Evolutionary conservation across 371 early-diverging fungal genomes (phyloP).

Genomic region (Mycotypha africana): DNA sequence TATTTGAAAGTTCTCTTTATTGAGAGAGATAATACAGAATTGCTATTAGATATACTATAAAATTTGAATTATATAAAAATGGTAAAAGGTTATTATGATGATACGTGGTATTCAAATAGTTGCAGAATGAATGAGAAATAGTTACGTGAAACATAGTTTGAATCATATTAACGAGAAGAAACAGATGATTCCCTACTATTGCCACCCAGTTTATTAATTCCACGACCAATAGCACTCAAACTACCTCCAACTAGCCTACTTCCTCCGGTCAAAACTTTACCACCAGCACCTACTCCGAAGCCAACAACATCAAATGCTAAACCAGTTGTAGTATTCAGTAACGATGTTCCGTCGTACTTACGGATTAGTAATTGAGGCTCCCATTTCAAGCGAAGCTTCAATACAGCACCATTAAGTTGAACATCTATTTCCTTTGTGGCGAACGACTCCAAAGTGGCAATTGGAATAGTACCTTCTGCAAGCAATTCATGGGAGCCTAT

Average conservation of each 20-base stretch:
- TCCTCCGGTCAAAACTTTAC: constrained; percentile 17
- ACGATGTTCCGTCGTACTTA: constrained; percentile 16
- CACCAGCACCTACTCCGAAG: too few relatives aligned
- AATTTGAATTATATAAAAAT: too few relatives aligned
- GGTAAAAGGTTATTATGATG: too few relatives aligned
- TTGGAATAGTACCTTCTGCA: constrained; percentile 23
- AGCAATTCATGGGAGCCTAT: constrained; percentile 49
- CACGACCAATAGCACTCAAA: constrained; percentile 24
- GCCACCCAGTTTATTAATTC: constrained; percentile 13
- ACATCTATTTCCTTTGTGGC: constrained; percentile 12
- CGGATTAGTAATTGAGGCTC: constrained; percentile 25
- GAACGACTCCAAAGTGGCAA: constrained; percentile 19
- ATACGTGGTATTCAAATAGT: too few relatives aligned
- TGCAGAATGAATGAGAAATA: too few relatives aligned
- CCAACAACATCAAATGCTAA: constrained; percentile 7
- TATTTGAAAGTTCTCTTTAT: too few relatives aligned
- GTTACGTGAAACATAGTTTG: too few relatives aligned
- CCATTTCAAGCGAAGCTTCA: constrained; percentile 22
- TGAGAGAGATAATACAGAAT: too few relatives aligned
- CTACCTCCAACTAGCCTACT: constrained; percentile 20
- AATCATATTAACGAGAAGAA: too few relatives aligned
- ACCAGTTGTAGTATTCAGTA: constrained; percentile 16
- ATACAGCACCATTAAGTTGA: constrained; percentile 8
- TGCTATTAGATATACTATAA: too few relatives aligned
- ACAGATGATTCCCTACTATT: constrained; percentile 7